Conservation (phyloP, 2,329 filamentous ascomycete genomes). For the Calonectria multiphialidica region DNA sequence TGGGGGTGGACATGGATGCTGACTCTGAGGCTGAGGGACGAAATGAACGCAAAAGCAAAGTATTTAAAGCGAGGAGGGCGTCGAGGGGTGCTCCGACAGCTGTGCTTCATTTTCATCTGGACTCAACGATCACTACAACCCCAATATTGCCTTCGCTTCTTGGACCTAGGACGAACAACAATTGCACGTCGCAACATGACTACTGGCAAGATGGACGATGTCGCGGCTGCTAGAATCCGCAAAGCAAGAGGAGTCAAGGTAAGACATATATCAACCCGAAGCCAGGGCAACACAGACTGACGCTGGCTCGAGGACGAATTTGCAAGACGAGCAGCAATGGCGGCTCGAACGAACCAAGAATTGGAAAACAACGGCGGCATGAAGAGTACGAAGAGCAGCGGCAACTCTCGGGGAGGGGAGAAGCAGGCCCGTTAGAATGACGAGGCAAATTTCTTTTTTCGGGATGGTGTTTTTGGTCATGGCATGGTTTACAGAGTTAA, state of each 20-base stretch:
- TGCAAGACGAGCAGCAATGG: constrained; percentile 49
- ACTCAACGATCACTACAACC: not conserved
- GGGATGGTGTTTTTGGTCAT: not conserved
- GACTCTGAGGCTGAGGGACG: constrained; percentile 19
- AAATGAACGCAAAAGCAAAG: constrained; percentile 6
- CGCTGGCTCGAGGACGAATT: constrained; percentile 49
- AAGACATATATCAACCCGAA: constrained; percentile 11
- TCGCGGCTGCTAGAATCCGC: constrained; percentile 55
- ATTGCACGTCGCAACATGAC: constrained; percentile 14
- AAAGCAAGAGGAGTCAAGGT: constrained; percentile 56
- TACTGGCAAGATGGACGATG: constrained; percentile 56
- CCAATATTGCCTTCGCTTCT: not conserved
- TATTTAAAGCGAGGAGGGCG: not conserved
- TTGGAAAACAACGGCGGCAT: not conserved
- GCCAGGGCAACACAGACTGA: not conserved
- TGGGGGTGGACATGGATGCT: constrained; percentile 17
- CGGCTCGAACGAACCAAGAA: constrained; percentile 49
- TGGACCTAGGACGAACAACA: not conserved
- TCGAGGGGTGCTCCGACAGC: not conserved
- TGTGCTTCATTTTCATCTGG: not conserved
- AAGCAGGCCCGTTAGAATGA: constrained; percentile 1
- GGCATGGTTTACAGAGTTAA: not conserved
- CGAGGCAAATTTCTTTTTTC: not conserved
- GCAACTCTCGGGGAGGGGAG: constrained; percentile 1
- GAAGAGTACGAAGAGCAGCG: constrained; percentile 2